Evolutionary conservation across 2,329 filamentous ascomycete species (phyloP), one percentile per base, ranked within the genome.

Genomic region (Xylariaceae sp.): DNA sequence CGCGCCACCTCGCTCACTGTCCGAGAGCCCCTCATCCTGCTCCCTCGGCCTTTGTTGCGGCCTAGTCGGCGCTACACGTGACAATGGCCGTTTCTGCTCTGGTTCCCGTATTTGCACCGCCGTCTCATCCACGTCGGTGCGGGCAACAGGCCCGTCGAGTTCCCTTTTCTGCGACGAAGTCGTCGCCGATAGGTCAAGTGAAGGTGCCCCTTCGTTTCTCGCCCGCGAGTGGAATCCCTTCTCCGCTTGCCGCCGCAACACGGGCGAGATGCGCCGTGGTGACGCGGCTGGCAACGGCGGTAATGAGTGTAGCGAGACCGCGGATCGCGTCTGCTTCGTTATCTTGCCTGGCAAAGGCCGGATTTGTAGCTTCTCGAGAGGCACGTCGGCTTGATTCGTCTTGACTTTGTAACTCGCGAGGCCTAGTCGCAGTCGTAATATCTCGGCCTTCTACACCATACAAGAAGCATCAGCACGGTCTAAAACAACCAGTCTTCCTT

Each of bases 381-480:
- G 84, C 26, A 88, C 76, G 53, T 80, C 73, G 50, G 83, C 79
- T 70, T 92, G 88, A 55, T 87, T 84, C 1, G 87, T 91, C 53
- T 79, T 80, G 60, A 92, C 76, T 71, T 91, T 91, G 75, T 90
- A 91, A 65, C 80, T 80, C 13, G 86, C 88, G 18, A 90, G 79
- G 26, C 80, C 77, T 15, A 92, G 80, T n/a, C 87, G 80, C 9
- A 89, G 77, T 48, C 80, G 80, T 42, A 91, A 74, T 46, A 83
- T 80, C 65, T 87, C 80, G 18, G 84, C 85, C 70, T 81, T 80
- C 79, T 87, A 68, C 49, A 22, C 15, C 7, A 37, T 22, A 45
- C 34, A 26, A 26, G 43, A 34, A 51, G 18, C 39, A 51, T 53
- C 36, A 58, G 54, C 41, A 46, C 42, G 21, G 30, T 43, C 32